phyloP scores from a whole-genome alignment of 2,329 filamentous ascomycete species.

The Epichloe sp. region DNA sequence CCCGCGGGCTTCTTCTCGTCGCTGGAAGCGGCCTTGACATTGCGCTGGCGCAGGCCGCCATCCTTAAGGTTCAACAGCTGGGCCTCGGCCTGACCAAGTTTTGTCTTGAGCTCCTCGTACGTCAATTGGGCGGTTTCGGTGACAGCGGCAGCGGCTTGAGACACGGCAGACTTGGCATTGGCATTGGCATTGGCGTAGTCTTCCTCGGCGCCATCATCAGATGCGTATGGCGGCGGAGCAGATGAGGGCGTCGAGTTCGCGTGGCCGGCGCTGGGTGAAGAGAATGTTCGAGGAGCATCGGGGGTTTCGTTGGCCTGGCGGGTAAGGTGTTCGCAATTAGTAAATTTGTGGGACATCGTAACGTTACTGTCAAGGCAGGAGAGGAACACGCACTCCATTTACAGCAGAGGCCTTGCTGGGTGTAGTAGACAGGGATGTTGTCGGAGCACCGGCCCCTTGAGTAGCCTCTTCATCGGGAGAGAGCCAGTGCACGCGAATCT shows the following conservation, averaged over 20 bases:
- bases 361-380: not conserved
- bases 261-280: constrained; percentile 27
- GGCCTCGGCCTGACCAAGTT: constrained; percentile 63
- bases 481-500: constrained; percentile 86
- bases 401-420: constrained; percentile 26
- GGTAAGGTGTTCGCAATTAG: not conserved
- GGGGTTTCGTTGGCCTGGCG: constrained; percentile 27
- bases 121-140: constrained; percentile 29
- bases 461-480: constrained; percentile 39
- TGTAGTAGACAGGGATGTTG: constrained; percentile 23
- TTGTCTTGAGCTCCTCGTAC: constrained; percentile 52
- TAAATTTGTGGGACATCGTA: not conserved
- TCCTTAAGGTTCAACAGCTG: constrained; percentile 60
- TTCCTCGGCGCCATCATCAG: constrained; percentile 20
- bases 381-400: constrained; percentile 26
- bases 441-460: constrained; percentile 10
- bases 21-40: constrained; percentile 40
- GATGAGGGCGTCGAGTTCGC: constrained; percentile 17
- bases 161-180: constrained; percentile 16
- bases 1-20: constrained; percentile 35
- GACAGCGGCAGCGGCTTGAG: constrained; percentile 33
- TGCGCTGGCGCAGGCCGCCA: constrained; percentile 66
- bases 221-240: constrained; percentile 22
- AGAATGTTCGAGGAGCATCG: constrained; percentile 30
- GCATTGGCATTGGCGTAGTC: constrained; percentile 12